These are phyloP conservation scores for Agrocybe praecox DNA, from an alignment of 768 basidiomycete species.

Conservation along the genomic window DNA sequence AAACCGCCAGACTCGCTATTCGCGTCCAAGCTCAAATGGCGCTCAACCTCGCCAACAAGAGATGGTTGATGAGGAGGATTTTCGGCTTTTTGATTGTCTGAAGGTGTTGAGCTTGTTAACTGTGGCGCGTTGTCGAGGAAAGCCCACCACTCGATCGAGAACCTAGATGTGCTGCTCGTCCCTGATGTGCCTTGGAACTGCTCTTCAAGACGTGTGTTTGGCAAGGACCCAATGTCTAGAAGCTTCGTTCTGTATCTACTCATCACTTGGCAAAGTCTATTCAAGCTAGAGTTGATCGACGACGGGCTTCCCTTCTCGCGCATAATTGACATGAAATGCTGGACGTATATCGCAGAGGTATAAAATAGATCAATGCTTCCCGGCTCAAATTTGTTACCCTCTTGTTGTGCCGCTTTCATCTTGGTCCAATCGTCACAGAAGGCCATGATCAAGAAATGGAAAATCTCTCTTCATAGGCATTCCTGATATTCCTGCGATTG, in stretches of 20 bases:
- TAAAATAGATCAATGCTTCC: background rate
- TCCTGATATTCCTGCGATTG: background rate
- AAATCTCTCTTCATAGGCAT: background rate
- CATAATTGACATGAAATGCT: background rate
- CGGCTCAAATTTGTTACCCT: background rate
- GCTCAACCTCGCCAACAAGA: too few relatives aligned
- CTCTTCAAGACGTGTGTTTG: background rate
- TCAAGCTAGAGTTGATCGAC: background rate
- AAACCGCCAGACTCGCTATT: too few relatives aligned
- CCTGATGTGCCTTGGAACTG: background rate
- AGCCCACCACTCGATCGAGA: background rate
- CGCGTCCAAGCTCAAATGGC: too few relatives aligned
- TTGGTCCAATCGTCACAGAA: background rate
- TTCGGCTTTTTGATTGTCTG: too few relatives aligned
- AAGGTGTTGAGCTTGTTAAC: background rate
- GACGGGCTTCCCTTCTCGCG: background rate
- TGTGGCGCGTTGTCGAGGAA: background rate
- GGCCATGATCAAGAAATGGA: background rate
- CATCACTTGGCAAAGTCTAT: background rate
- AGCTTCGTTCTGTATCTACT: background rate
- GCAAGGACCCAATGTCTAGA: background rate
- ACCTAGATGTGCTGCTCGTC: background rate
- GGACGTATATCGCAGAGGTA: background rate
- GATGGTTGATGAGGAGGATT: too few relatives aligned
- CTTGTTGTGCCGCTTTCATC: background rate